Evolutionary conservation across 768 basidiomycete species (phyloP), one percentile per base, ranked within the genome.

Genomic region (Pleurotus djamor): DNA sequence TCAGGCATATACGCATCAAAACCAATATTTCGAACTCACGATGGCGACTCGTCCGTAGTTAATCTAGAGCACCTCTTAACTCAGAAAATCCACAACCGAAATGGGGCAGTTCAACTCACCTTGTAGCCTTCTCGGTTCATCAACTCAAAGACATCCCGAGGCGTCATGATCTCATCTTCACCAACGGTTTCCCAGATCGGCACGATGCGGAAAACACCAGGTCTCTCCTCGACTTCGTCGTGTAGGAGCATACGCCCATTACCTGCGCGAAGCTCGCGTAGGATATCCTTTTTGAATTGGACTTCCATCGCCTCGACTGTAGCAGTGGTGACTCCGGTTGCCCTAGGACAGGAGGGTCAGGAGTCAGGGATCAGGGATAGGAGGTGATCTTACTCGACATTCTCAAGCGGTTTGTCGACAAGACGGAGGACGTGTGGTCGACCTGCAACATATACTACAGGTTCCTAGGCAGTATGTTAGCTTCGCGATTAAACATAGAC

Each of bases 241-340:
- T 98, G 97, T 1, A 98, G 81, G 0, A 99, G 76, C 44, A 99
- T 85, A 28, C 92, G 84, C 3, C 95, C 95, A 36, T 83, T 69
- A 37, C 84, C 83, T 34, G 79, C 75, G 44, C 80, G 79, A n/a
- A 96, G 77, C 72, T 99, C 97, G 3, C 82, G 79, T 5, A 97
- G 74, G 9, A 98, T 85, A 66, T 99, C 97, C 50, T 80, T 81
- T 76, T 97, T 96, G 71, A 99, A 86, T 56, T 76, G 85, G 38
- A 83, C 74, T 61, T 98, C 97, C 92, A 98, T 97, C 33, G 80
- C 78, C 71, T 98, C 97, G 2, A 98, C 97, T 36, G 92, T 87
- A 5, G 81, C 79, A 0, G 95, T 96, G 0, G 93, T 91, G 3
- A 98, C 88, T 21, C 97, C 97, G 0, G 97, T 98, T 3, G 96